These are phyloP conservation scores for Inosperma sp. DNA, from an alignment of 768 basidiomycete species.

Conservation along the genomic window DNA sequence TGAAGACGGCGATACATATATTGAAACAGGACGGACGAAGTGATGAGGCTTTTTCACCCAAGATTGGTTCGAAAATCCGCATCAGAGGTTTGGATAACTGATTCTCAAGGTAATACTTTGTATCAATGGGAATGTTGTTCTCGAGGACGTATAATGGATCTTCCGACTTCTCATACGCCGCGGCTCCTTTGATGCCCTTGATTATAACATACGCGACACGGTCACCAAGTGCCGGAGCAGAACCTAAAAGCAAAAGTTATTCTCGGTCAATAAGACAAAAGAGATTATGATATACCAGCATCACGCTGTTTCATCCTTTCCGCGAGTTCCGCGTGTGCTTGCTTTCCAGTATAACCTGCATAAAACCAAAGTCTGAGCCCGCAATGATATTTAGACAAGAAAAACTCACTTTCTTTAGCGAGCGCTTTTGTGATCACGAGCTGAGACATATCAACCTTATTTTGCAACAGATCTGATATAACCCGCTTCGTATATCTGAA, in stretches of 20 bases:
- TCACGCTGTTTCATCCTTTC: constrained; percentile 95
- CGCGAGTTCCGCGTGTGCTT: constrained; percentile 94
- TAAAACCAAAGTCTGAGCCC: neutral
- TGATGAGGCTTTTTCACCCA: constrained; percentile 86
- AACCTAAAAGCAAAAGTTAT: constrained; percentile 45
- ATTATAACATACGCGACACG: constrained; percentile 99
- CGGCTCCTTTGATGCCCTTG: constrained; percentile 94
- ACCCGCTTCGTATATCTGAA: constrained; percentile 86
- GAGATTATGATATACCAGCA: constrained; percentile 50
- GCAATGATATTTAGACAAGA: neutral
- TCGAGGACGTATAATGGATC: constrained; percentile 97
- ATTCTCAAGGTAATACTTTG: constrained; percentile 96
- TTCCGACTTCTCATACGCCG: constrained; percentile 98
- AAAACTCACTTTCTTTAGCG: constrained; percentile 66
- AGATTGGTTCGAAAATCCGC: constrained; percentile 96
- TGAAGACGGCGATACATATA: neutral
- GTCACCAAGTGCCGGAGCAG: constrained; percentile 95
- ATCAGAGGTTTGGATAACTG: constrained; percentile 95
- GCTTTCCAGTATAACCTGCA: constrained; percentile 87
- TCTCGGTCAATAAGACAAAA: neutral
- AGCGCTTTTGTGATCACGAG: constrained; percentile 98
- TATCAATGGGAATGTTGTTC: constrained; percentile 97
- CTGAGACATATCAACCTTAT: constrained; percentile 98
- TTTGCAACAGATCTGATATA: constrained; percentile 91
- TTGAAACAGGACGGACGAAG: constrained; percentile 45